Evolutionary conservation across 2,329 filamentous ascomycete species (phyloP), one percentile per base, ranked within the genome.

Genomic region (Bipolaris sorokiniana): DNA sequence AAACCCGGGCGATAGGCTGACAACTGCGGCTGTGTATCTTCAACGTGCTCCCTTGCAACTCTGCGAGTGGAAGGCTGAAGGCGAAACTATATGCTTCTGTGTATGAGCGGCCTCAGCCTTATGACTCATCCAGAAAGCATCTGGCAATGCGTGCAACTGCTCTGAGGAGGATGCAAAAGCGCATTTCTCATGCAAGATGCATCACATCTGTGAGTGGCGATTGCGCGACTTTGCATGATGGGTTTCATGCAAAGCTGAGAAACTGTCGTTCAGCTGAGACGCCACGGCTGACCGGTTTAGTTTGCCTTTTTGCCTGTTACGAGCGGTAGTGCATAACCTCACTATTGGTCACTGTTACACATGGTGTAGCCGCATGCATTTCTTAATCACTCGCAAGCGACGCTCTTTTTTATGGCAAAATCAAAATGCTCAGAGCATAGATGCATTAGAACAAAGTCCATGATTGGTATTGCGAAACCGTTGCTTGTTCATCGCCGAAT

Each of bases 71-170:
- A 55, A 55, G 53, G 53, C 53, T 51, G 48, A 56, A 11, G 15
- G 23, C 13, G 5, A 7, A 13, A 38, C 22, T 56, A 47, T 56
- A 51, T 56, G 26, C 22, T 26, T 15, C 46, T 15, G 7, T 5
- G 5, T 56, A 10, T 31, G 54, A 37, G 49, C 49, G 40, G 49
- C 53, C 41, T 54, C 53, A 59, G 53, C 49, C 49, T 46, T 33
- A 45, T 56, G 41, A 45, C 31, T 50, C 34, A 42, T 36, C 22
- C 44, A 7, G 34, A 20, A 15, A 18, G n/a, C 3, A 40, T 45
- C 42, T 22, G 28, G 16, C 10, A 31, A 31, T 42, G 23, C 49
- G 11, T 31, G 4, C 28, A 16, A 16, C 13, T n/a, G 13, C 22
- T 16, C 15, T 9, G 9, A n/a, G 22, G 41, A 44, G 15, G 41